A percentile compares a stretch with the other conserved stretches of the same genome.
Evolutionary conservation across 371 early-diverging fungal species (phyloP).

Genomic region (Actinomortierella ambigua): DNA sequence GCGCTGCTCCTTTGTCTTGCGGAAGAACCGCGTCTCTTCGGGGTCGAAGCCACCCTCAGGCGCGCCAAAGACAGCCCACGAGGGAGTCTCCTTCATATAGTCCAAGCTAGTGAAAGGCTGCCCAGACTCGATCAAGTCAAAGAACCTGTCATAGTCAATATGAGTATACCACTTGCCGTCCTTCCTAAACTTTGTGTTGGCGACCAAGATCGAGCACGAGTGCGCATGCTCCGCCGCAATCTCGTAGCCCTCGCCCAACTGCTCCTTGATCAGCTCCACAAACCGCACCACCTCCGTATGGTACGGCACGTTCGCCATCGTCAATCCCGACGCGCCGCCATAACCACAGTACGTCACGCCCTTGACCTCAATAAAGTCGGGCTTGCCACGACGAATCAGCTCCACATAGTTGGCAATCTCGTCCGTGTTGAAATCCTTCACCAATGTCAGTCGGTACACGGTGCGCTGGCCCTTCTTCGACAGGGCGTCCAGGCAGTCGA

Average conservation of each 20-base stretch:
- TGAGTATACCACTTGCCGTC: constrained; percentile 80
- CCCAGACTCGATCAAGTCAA: constrained; percentile 66
- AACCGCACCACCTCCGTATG: constrained; percentile 81
- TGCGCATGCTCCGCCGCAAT: constrained; percentile 81
- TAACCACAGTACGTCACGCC: constrained; percentile 77
- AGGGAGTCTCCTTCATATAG: constrained; percentile 76
- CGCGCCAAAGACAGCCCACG: constrained; percentile 80
- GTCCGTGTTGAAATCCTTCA: constrained; percentile 80
- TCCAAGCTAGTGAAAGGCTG: constrained; percentile 71
- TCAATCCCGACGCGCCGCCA: constrained; percentile 71
- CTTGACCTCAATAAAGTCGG: constrained; percentile 83
- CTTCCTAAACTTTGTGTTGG: constrained; percentile 70
- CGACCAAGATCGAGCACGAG: constrained; percentile 76
- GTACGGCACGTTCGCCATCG: constrained; percentile 79
- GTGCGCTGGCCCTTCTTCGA: constrained; percentile 73
- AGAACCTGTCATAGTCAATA: constrained; percentile 81
- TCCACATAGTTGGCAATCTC: constrained; percentile 75
- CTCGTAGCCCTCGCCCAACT: constrained; percentile 69
- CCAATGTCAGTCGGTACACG: constrained; percentile 81
- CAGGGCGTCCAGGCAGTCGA: constrained; percentile 69
- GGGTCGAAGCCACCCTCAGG: constrained; percentile 81
- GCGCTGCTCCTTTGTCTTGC: constrained; percentile 57
- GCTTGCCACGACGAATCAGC: constrained; percentile 72
- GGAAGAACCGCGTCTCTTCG: constrained; percentile 69
- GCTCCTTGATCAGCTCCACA: constrained; percentile 59